These are phyloP conservation scores for Berkeleyomyces rouxiae DNA, from an alignment of 2,329 filamentous ascomycete species.

Conservation along the genomic window DNA sequence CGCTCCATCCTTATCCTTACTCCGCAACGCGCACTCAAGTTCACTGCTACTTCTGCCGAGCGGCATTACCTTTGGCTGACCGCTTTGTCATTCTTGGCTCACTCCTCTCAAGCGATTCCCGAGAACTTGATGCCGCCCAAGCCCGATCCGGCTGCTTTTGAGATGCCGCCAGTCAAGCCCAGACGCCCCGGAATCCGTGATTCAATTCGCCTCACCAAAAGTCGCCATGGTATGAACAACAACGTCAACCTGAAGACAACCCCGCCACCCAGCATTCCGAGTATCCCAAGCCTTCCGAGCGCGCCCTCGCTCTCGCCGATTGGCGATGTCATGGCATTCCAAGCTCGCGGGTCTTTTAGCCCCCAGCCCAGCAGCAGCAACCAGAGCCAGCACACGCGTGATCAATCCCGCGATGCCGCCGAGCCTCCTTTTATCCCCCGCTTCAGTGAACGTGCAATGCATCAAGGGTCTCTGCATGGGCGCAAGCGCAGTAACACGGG, in stretches of 20 bases:
- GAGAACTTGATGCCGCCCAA: slow-evolving; percentile 46
- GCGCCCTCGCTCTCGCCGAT: slow-evolving; percentile 14
- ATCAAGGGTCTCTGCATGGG: slow-evolving; percentile 39
- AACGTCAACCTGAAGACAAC: slow-evolving; percentile 27
- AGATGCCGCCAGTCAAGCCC: slow-evolving; percentile 30
- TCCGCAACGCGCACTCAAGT: slow-evolving; percentile 83
- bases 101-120: slow-evolving; percentile 67
- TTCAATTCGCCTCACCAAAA: slow-evolving; percentile 78
- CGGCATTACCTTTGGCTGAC: slow-evolving; percentile 92
- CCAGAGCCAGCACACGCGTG: slow-evolving; percentile 28
- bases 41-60: slow-evolving; percentile 68
- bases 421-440: slow-evolving; percentile 58
- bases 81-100: slow-evolving; percentile 82
- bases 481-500: slow-evolving; percentile 85
- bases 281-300: slow-evolving; percentile 34
- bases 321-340: slow-evolving; percentile 10
- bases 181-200: slow-evolving; percentile 54
- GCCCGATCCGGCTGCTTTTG: slow-evolving; percentile 32
- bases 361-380: slow-evolving; percentile 18
- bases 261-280: slow-evolving; percentile 34
- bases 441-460: slow-evolving; percentile 37
- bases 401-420: slow-evolving; percentile 42
- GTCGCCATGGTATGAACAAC: slow-evolving; percentile 18
- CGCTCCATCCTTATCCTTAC: slow-evolving; percentile 91
- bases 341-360: slow-evolving; percentile 25